Evolutionary conservation across 1,284 basidiomycete species (phyloP), one percentile per base, ranked within the genome.

Genomic region (Afroboletus lepidellus): DNA sequence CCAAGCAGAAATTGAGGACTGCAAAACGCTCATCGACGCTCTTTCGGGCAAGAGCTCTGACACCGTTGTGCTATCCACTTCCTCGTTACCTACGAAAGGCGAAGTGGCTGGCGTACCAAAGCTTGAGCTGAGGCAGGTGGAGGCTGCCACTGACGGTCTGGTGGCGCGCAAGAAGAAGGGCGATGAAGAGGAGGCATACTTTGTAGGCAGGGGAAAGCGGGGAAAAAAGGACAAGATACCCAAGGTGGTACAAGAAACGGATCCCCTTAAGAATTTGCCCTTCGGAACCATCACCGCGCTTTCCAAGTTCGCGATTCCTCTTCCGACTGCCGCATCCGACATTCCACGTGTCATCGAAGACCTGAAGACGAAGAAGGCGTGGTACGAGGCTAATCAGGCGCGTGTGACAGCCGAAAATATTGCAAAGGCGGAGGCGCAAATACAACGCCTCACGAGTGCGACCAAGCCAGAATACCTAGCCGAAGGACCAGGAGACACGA

Each of bases 1-100:
- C 77, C 90, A 94, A 64, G 80, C 86, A 54, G 86, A 98, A 72
- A 95, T 99, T 63, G 94, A 99, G 74, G 97, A 99, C 72, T 98
- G 94, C 74, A 88, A 93, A 65, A 95, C 90, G 8, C 83, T 97
- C 57, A 91, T 99, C 70, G 90, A 94, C 69, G 90, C 84, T 72
- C 90, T 99, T 73, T 85, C 81, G 34, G 91, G 89, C 41, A 90
- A 88, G 72, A 75, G 77, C 53, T 77, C 77, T 29, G 77, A 83
- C 45, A 81, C 79, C 62, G 75, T 78, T 53, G 76, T 77, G 8
- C 73, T 75, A 48, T 76, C 81, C 37, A 74, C 77, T 41, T 63
- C 73, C 18, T 68, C 77, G 48, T 63, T 72, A 20, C 60, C 72
- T 27, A 54, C 69, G 8, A 70, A 67, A 50, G 76, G 72, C 61